Base-by-base conservation (phyloP, 768 basidiomycete genomes). In the Cantharellus anzutake region DNA sequence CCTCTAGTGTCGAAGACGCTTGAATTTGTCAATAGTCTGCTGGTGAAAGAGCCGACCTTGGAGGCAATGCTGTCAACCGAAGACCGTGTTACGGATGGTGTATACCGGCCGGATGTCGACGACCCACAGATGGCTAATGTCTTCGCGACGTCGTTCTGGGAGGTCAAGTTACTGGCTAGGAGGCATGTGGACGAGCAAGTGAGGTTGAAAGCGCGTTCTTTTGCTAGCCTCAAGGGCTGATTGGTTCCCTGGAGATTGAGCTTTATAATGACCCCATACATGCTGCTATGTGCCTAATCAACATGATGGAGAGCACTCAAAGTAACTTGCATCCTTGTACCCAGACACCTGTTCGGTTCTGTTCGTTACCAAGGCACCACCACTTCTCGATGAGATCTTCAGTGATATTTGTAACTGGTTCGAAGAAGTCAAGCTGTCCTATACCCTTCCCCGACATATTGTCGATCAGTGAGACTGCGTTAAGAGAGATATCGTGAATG, bases 111-210 rank as follows among this genome's bases (percentile, higher is more conserved):
- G 0, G 83, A 90, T 58, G 73, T 94, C 51, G 86, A 94, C 66
- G 93, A 97, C 71, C 92, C 92, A 55, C 83, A 89, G 66, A 73
- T 90, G 39, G 79, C 78, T 65, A 80, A 83, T 69, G 78, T 89
- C 41, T 89, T 94, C 67, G 86, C 82, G 55, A 83, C 88, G 40
- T 85, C 80, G 51, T 83, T 90, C 65, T 97, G 82, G 78, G 96
- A 99, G 72, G 71, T 93, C 60, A 65, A 68, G 2, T 72, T 83
- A 63, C 70, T 83, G 61, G 75, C 87, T 56, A 73, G 74, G 63
- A 69, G 71, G 64, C 73, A 71, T 50, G 72, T 67, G 72, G 86
- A 93, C 70, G 71, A 75, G 65, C 71, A 73, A 58, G 83, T 96
- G 4, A 74, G 86, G 63, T 74, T 74, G 55, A 83, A 78, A 64